Percentiles rank a stretch among this genome's conserved stretches.
Conservation (phyloP, 2,329 filamentous ascomycete species). For the Zymoseptoria crescenta region DNA sequence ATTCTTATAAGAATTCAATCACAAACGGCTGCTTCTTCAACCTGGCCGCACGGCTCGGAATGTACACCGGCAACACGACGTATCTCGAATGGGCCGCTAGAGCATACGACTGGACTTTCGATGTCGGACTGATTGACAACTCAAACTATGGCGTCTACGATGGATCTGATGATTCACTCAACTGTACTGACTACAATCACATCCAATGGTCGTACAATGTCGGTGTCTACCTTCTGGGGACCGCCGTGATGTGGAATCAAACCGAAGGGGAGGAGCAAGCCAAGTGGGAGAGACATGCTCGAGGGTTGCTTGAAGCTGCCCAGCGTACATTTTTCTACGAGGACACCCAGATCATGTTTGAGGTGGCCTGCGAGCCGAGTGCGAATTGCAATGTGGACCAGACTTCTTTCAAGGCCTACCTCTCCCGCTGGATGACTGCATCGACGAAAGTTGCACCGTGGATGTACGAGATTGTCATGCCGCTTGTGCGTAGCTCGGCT, state of each 20-base stretch:
- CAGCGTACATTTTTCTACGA: constrained; percentile 33
- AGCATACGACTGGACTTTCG: constrained; percentile 30
- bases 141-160: constrained; percentile 37
- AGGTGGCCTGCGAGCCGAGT: constrained; percentile 38
- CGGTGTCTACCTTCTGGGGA: constrained; percentile 39
- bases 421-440: constrained; percentile 46
- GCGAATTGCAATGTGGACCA: constrained; percentile 40
- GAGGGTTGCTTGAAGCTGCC: constrained; percentile 21
- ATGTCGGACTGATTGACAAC: constrained; percentile 48
- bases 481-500: constrained; percentile 46
- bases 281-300: constrained; percentile 19
- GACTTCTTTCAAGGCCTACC: constrained; percentile 40
- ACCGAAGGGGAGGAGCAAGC: constrained; percentile 16
- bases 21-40: constrained; percentile 48
- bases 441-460: constrained; percentile 52
- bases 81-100: constrained; percentile 56
- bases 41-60: constrained; percentile 36
- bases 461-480: constrained; percentile 44
- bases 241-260: constrained; percentile 41
- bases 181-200: constrained; percentile 38
- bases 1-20: constrained; percentile 42
- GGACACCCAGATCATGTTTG: constrained; percentile 35
- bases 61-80: constrained; percentile 38
- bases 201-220: constrained; percentile 44
- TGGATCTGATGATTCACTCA: constrained; percentile 36